Base-by-base conservation (phyloP, 148 eudicot genomes). In the Heliamphora exappendiculata region DNA sequence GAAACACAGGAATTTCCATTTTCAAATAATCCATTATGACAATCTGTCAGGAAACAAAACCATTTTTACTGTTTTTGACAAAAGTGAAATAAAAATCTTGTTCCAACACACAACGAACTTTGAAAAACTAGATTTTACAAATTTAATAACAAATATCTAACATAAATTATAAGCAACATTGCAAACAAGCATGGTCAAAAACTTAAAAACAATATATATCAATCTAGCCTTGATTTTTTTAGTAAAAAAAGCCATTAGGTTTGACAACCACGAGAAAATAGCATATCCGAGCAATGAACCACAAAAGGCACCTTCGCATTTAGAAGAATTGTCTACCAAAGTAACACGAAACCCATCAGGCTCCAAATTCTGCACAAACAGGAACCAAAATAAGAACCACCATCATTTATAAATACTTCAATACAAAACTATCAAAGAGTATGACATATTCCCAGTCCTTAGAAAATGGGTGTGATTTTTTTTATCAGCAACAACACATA, bases 301-400 rank as follows among this genome's bases (percentile, higher is more conserved):
- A 75, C 2, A 55, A 73, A 67, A 73, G 81, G 80, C 75, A 91
- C 98, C 88, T 90, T 86, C 87, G 79, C 68, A 54, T 55, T 65
- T 71, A 66, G 78, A 67, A 63, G 83, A 84, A 81, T 78, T 74
- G 55, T 65, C 80, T n/a, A 66, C 73, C 57, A 59, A 66, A 39
- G 74, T 36, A 86, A 78, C 79, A 53, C 82, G 82, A 73, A 74
- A 45, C 73, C 62, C 90, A 78, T 60, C 81, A 74, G 84, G 72
- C 76, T 83, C 86, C 28, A 82, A 59, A 68, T 79, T 78, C 97
- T 93, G 88, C 93, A 84, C 12, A 74, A 78, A 74, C 70, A 76
- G 7, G n/a, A 55, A 39, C 60, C 24, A 55, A 33, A 41, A 51
- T 31, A 14, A 57, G 58, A 47, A 70, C 57, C 45, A 28, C 31